These are phyloP conservation scores for Cyberlindnera americana DNA, from an alignment of 805 yeast genomes.

Conservation along the genomic window DNA sequence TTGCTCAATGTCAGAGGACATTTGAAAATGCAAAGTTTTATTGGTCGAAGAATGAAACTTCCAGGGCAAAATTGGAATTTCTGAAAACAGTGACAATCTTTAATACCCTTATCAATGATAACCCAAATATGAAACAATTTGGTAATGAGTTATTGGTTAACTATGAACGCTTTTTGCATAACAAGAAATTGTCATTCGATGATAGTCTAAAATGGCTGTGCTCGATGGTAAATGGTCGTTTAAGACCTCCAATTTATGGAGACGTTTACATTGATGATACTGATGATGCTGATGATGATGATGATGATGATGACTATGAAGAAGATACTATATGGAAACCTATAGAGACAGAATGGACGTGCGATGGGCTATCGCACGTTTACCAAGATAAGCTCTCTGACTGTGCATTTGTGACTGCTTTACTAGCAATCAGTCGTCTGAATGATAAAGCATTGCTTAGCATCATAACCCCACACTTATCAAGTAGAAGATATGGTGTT, in stretches of 20 bases:
- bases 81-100: background rate
- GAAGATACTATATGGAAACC: background rate
- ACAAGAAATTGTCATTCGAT: constrained; percentile 5
- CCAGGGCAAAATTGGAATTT: background rate
- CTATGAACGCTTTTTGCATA: no score
- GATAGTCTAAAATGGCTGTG: constrained; percentile 17
- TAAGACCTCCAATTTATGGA: constrained; percentile 15
- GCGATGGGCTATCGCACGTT: constrained; percentile 28
- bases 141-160: no score
- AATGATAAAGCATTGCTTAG: constrained; percentile 14
- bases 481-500: constrained; percentile 34
- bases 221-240: constrained; percentile 13
- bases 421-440: constrained; percentile 48
- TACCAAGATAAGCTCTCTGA: constrained; percentile 54
- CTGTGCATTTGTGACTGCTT: constrained; percentile 73
- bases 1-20: background rate
- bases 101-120: background rate
- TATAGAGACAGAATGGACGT: constrained; percentile 24
- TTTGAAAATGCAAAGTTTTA: constrained; percentile 3
- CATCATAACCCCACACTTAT: constrained; percentile 17
- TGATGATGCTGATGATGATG: no score
- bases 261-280: background rate
- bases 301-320: background rate
- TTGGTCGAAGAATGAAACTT: constrained; percentile 1
- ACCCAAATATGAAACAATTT: background rate